Conservation (phyloP, 805 yeast species). For the Yarrowia divulgata region DNA sequence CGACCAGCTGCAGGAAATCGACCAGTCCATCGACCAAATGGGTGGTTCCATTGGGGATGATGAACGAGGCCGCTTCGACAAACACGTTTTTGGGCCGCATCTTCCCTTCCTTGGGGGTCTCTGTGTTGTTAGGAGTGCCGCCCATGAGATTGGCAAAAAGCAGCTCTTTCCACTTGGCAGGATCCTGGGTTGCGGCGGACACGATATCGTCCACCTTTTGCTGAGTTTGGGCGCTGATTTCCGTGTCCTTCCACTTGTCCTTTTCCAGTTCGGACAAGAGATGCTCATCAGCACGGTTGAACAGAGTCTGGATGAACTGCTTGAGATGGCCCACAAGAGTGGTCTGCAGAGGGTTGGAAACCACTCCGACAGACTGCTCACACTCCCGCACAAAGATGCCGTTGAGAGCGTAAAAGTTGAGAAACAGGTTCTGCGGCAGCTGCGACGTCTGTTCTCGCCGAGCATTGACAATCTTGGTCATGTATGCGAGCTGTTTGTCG, state of each 20-base stretch:
- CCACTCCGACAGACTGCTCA: constrained; percentile 78
- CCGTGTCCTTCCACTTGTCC: constrained; percentile 82
- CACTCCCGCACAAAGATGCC: constrained; percentile 80
- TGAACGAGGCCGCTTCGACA: constrained; percentile 64
- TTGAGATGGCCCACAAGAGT: constrained; percentile 71
- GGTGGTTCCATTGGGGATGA: constrained; percentile 61
- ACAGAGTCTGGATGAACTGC: constrained; percentile 63
- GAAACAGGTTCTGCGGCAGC: constrained; percentile 65
- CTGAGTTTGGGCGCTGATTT: constrained; percentile 61
- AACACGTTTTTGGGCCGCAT: constrained; percentile 48
- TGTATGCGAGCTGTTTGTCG: constrained; percentile 54
- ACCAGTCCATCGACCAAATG: constrained; percentile 54
- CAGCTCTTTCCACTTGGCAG: constrained; percentile 57
- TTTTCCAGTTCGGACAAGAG: constrained; percentile 62
- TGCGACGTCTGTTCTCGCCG: constrained; percentile 74
- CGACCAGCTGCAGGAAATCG: constrained; percentile 63
- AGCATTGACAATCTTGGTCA: constrained; percentile 78
- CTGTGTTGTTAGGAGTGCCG: constrained; percentile 45
- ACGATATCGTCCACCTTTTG: constrained; percentile 59
- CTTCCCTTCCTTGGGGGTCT: constrained; percentile 47
- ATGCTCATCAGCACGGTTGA: constrained; percentile 57
- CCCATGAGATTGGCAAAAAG: constrained; percentile 41
- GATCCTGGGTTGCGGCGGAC: constrained; percentile 57
- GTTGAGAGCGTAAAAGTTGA: constrained; percentile 69
- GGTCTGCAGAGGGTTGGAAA: constrained; percentile 67